Conservation (phyloP, 768 basidiomycete genomes). For the Hygrophoropsis aurantiaca region DNA sequence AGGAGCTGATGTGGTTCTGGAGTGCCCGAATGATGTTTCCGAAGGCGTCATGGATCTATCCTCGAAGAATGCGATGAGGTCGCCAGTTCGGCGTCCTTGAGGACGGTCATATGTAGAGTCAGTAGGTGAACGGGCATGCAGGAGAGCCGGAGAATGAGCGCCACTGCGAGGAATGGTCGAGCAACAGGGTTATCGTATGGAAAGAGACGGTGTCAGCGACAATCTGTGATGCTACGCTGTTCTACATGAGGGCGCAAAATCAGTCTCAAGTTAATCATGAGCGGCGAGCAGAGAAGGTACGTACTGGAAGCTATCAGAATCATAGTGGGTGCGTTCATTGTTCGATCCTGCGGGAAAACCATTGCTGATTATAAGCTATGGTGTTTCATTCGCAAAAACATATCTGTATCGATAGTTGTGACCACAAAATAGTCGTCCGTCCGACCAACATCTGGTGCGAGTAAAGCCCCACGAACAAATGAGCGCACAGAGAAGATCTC, state of each 20-base stretch:
- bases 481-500: conserved; percentile 25
- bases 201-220: too few relatives aligned
- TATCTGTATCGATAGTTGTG: conserved; percentile 29
- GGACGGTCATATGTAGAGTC: conserved; percentile 53
- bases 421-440: conserved; percentile 22
- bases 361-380: too few relatives aligned
- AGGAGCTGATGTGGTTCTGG: conserved; percentile 55
- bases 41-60: conserved; percentile 44
- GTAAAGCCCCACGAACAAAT: conserved; percentile 28
- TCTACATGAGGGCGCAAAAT: too few relatives aligned
- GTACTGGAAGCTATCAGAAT: too few relatives aligned
- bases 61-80: conserved; percentile 77
- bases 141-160: conserved; percentile 35
- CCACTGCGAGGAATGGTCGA: too few relatives aligned
- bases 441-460: conserved; percentile 6
- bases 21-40: conserved; percentile 40
- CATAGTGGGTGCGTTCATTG: too few relatives aligned
- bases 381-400: conserved; percentile 17
- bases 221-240: too few relatives aligned
- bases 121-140: conserved; percentile 57
- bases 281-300: too few relatives aligned
- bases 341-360: too few relatives aligned
- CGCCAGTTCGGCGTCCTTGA: conserved; percentile 57
- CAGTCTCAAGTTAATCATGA: too few relatives aligned
- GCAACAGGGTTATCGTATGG: too few relatives aligned